Evolutionary conservation across 2,329 filamentous ascomycete species (phyloP), one percentile per base, ranked within the genome.

Genomic region (Cladosporium sp.): DNA sequence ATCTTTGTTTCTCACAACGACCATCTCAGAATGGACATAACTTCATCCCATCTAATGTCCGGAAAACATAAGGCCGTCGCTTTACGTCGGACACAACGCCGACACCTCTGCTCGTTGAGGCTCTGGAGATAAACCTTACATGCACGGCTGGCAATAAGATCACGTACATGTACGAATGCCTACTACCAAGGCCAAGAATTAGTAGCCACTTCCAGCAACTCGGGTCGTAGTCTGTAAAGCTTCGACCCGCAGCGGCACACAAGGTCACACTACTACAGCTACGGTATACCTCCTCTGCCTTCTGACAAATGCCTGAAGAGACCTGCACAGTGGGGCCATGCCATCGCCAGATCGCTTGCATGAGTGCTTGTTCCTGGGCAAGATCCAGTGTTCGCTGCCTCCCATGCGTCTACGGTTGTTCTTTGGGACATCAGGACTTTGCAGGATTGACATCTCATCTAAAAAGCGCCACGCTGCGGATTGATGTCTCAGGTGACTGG

Each of bases 301-400:
- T 49, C 14, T 61, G 58, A 61, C 58, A 61, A 61, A 61, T 61
- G 28, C 23, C 14, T 57, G 21, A 37, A n/a, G 46, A 37, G 58
- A 61, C 52, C 58, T 61, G 58, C 58, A 52, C 6, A 33, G 58
- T 44, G 44, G 44, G 58, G 29, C 28, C 7, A 33, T 52, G 18
- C 4, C 28, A 61, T 61, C 58, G 58, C 44, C 40, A 35, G 58
- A 61, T 61, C 44, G 28, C 8, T 26, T 50, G 29, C 40, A 50
- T 49, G 40, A 28, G 21, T 52, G 28, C 58, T 61, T 50, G 58
- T 61, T 52, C 16, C 58, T 61, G 44, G 11, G 58, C 11, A 16
- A 14, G 33, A 44, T 44, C 5, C 7, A 21, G 1, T 14, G 33
- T 0, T 18, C n/a, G 23, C 10, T 2, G 11, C 18, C n/a, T 21